Base-by-base conservation (phyloP, 805 yeast species). In the Ogataea wickerhamii region DNA sequence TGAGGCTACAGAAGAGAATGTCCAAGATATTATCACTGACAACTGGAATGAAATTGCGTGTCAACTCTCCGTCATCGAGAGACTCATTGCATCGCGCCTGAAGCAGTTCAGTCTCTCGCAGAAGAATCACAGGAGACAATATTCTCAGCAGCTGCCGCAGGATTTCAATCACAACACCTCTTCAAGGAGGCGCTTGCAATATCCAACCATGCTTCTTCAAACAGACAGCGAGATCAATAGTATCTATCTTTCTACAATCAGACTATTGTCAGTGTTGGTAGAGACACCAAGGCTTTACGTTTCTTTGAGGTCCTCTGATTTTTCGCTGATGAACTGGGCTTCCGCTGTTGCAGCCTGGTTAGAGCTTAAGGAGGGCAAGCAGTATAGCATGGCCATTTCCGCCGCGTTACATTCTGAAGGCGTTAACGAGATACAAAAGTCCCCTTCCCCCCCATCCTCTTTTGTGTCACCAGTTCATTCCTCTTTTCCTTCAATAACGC, bases 341-440 rank as follows among this genome's bases (percentile, higher is more conserved):
- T 60, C 70, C 21, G 75, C 72, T 36, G 64, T 74, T 2, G 59
- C 74, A 14, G 65, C 73, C 24, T 76, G 82, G 82, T 53, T 75
- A 14, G 78, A 74, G 48, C 66, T 70, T 47, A 76, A 75, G 48
- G 81, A 76, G 43, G 77, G 63, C 17, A 43, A 47, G 12, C 51
- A 43, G 14, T 30, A 17, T 13, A 29, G 10, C 6, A 18, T 17
- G 16, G 7, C 32, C 10, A 7, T 17, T 17, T 21, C 32, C 14
- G 13, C 22, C 20, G 6, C 45, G 12, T 16, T 38, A 19, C 18
- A 37, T 5, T 17, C 36, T 27, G 26, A 22, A 10, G 24, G 21
- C 6, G 16, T 31, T 5, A 19, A 37, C 20, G 36, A 39, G n/a
- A 37, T 28, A 8, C 40, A 38, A 8, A 41, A 38, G 17, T 22